Evolutionary conservation across 163 green algal genomes (phyloP), one percentile per base, ranked within the genome.

Genomic region (Chloromonas sp.): DNA sequence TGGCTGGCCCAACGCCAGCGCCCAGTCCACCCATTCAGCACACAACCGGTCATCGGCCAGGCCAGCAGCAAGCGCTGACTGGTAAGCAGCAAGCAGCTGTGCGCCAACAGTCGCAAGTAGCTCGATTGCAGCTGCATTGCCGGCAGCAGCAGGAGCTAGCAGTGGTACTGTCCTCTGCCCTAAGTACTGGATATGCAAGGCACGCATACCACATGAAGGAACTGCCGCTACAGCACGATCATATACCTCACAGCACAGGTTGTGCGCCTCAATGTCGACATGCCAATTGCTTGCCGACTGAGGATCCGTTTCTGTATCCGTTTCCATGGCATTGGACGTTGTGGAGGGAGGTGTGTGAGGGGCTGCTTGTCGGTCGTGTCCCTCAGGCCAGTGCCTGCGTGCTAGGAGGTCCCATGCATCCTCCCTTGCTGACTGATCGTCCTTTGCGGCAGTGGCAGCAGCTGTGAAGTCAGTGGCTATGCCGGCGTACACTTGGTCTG

Each of bases 371-470:
- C 36, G 36, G 36, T 36, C 36, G 36, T 36, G 36, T 36, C 36
- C 36, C 36, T 36, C 36, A 36, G 36, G 14, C 78, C 84, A n/a
- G 61, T 88, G 83, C 1, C 85, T 82, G 62, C 87, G 77, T 0
- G 92, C 92, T 0, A 81, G 83, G 83, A 95, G 71, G 70, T 93
- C 91, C 89, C 88, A 92, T 0, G 88, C 90, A 70, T 89, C 82
- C 61, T 82, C 70, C 14, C 58, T 70, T 58, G 61, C 57, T 36
- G 36, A 36, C 36, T 36, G 36, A 36, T 36, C 36, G 36, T 36
- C 36, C 36, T 36, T 36, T 36, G 36, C 36, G 36, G 36, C 36
- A 36, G 36, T 36, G 36, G 36, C 36, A 36, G 36, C 36, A 36
- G 36, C 36, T 59, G 58, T 60, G 88, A 94, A 95, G 84, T 91